Evolutionary conservation across 345 rosid species (phyloP), one percentile per base, ranked within the genome.

Genomic region (Nasturtium officinale): DNA sequence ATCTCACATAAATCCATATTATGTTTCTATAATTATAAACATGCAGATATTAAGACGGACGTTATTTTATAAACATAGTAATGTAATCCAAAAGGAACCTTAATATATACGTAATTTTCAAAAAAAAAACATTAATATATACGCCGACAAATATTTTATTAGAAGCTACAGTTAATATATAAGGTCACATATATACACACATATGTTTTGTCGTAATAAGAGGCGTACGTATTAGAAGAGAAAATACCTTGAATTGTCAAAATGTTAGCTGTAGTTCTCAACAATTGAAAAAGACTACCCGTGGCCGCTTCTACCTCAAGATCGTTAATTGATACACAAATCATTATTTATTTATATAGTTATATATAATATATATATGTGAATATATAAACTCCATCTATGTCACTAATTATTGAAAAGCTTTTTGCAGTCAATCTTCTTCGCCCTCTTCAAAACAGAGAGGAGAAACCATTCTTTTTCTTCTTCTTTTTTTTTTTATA

Each of bases 261-360:
- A 81, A 82, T 81, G 96, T 85, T 94, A 91, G 97, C 86, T 94
- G 89, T 83, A 87, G 82, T 89, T 59, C 59, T 77, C 84, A 78
- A 65, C 79, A 80, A 67, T 77, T 59, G 72, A 69, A 74, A 70
- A 82, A 52, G 48, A 77, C 61, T 71, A 74, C 58, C 35, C 56
- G 69, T 50, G 75, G 78, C 77, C 18, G 83, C 90, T 83, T 85
- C 89, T 80, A 76, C 82, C 76, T 82, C 80, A 84, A 81, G 88
- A 70, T 64, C 80, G 0, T 67, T 70, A 63, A 70, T 70, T 77
- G 76, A 67, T 77, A 65, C 67, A 65, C 45, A 69, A 43, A 70
- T 56, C 52, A 76, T 62, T 69, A 30, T 20, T 42, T 53, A 53
- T 56, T n/a, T n/a, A n/a, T n/a, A n/a, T n/a, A 64, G 59, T 63